Percentiles rank a stretch among this genome's conserved stretches.
Conservation (phyloP, 2,329 filamentous ascomycete genomes). For the Dactylellina cionopaga region DNA sequence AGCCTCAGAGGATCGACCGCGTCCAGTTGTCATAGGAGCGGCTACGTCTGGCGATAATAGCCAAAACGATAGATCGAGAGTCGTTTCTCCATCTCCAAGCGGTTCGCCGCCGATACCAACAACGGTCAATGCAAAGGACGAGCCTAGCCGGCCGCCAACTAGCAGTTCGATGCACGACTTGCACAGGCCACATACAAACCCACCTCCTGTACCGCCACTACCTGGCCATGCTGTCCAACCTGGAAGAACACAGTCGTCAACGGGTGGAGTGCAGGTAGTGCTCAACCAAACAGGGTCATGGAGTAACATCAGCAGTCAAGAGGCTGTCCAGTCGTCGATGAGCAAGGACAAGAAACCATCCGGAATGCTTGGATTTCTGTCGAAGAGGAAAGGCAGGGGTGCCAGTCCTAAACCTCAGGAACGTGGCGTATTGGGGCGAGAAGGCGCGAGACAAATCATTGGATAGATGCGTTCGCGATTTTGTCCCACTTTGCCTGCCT, state of each 20-base stretch:
- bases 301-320: conserved; percentile 88
- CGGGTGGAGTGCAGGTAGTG: conserved; percentile 86
- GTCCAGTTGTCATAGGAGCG: conserved; percentile 42
- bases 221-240: conserved; percentile 75
- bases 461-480: conserved; percentile 63
- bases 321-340: conserved; percentile 60
- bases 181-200: conserved; percentile 53
- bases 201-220: conserved; percentile 64
- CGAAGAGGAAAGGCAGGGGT: conserved; percentile 86
- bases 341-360: conserved; percentile 69
- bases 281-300: conserved; percentile 89
- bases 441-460: conserved; percentile 86
- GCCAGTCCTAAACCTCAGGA: conserved; percentile 95
- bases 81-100: conserved; percentile 55
- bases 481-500: conserved; percentile 22
- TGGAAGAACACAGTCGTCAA: conserved; percentile 55
- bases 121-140: conserved; percentile 54
- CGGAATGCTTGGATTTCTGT: conserved; percentile 90
- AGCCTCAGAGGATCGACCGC: conserved; percentile 44
- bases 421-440: conserved; percentile 90
- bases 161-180: conserved; percentile 57
- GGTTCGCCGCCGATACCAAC: conserved; percentile 56
- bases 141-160: conserved; percentile 58
- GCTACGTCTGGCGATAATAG: conserved; percentile 54
- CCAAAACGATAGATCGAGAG: conserved; percentile 54